phyloP scores from a whole-genome alignment of 441 rosid species.

The Aleurites moluccanus region DNA sequence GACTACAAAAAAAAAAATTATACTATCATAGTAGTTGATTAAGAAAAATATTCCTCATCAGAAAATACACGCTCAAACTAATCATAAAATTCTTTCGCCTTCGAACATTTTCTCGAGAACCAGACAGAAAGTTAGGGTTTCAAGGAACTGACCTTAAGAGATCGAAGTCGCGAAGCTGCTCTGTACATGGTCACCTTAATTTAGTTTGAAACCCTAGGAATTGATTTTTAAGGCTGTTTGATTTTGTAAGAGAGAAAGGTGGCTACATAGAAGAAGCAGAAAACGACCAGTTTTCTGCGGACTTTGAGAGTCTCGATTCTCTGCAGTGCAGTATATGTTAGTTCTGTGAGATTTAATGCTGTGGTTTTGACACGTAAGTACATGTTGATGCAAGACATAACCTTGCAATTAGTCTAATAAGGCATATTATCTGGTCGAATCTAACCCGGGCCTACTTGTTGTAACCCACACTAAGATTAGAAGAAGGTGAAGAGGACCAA shows the following conservation, averaged over 20 bases:
- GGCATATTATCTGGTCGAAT: no score
- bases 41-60: neutral
- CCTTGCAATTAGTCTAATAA: no score
- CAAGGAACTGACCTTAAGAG: slow-evolving; percentile 53
- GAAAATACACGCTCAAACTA: neutral
- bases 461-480: no score
- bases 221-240: neutral
- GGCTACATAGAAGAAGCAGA: neutral
- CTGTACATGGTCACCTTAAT: slow-evolving; percentile 44
- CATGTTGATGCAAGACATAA: no score
- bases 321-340: neutral
- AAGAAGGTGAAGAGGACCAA: no score
- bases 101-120: slow-evolving; percentile 16
- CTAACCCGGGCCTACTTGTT: no score
- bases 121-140: slow-evolving; percentile 21
- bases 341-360: neutral
- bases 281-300: no score
- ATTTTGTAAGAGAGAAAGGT: slow-evolving; percentile 9
- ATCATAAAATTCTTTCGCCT: neutral
- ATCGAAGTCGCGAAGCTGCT: slow-evolving; percentile 56
- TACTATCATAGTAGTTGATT: neutral
- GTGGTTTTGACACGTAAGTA: slow-evolving; percentile 7
- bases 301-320: neutral
- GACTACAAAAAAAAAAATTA: no score
- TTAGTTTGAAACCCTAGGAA: slow-evolving; percentile 18